Conservation (phyloP, 441 rosid genomes). For the Rhodomyrtus psidioides region DNA sequence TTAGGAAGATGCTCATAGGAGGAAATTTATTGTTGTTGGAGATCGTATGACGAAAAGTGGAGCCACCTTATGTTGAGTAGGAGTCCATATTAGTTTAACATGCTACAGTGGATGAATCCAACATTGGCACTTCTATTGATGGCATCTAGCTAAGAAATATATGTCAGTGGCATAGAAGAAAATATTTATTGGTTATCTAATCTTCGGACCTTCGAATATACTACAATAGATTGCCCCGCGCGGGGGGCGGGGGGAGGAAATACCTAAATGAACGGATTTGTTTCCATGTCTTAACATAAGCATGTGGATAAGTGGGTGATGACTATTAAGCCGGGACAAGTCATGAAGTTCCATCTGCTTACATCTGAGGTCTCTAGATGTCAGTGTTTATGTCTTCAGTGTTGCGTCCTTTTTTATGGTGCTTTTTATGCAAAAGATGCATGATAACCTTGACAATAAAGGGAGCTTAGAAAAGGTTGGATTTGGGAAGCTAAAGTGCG, state of each 20-base stretch:
- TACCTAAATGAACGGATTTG: neutral
- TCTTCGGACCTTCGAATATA: neutral
- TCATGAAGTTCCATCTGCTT: neutral
- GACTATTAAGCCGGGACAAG: neutral
- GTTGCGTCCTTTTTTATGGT: neutral
- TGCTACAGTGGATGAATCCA: neutral
- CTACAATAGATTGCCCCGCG: neutral
- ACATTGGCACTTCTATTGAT: neutral
- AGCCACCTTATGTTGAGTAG: neutral
- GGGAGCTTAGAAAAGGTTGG: neutral
- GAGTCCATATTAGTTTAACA: neutral
- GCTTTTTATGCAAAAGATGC: neutral
- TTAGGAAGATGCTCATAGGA: neutral
- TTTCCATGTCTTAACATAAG: neutral
- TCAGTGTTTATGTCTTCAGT: neutral
- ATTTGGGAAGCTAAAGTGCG: neutral
- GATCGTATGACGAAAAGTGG: neutral
- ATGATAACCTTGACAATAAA: neutral
- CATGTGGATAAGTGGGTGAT: neutral
- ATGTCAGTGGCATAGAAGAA: neutral
- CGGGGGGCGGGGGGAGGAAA: too few relatives aligned
- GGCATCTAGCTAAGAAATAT: neutral
- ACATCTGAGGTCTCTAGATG: neutral
- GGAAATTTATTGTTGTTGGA: neutral
- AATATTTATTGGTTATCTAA: neutral